Evolutionary conservation across 2,329 filamentous ascomycete genomes (phyloP), one percentile per base, ranked within the genome.

Genomic region (Trichoderma koningii): DNA sequence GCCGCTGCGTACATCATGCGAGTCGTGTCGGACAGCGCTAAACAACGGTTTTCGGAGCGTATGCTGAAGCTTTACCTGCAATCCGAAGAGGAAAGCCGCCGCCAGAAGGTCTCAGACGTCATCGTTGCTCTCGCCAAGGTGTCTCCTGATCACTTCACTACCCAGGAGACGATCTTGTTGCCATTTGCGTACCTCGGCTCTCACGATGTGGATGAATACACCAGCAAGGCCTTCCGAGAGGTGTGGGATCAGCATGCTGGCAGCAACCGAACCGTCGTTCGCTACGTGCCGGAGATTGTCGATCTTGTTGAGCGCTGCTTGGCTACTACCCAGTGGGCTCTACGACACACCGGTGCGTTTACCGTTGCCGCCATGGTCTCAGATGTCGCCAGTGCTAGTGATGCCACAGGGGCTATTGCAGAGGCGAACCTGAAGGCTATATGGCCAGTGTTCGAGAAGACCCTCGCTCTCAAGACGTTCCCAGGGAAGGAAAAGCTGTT

Each of bases 201-300:
- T 71, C 90, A 97, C 71, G 95, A 99, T 73, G 87, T 85, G 0
- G 89, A 96, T 71, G 88, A 90, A 59, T 89, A 92, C 69, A 91
- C 94, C 3, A 84, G 85, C 64, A 89, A 92, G 69, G 85, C 88
- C n/a, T 96, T 96, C 73, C 82, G 87, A 44, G 90, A 93, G 64
- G 92, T 93, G 0, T 99, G 95, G 95, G 85, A 86, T 55, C 91
- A 97, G 70, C 93, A 96, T 72, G 93, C 96, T 0, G 94, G 93
- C 56, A 93, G 92, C 51, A 87, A 85, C 38, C 87, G 93, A 34
- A 89, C 91, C 0, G 91, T 97, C 5, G 85, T 90, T 53, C 85
- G 97, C 1, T 97, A 97, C 73, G 83, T 97, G 7, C 83, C 83
- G 44, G 95, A 99, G 76, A 96, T 98, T 69, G 82, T 90, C 4